Base-by-base conservation (phyloP, 2,329 filamentous ascomycete genomes). In the Epicoccum sorghinum region DNA sequence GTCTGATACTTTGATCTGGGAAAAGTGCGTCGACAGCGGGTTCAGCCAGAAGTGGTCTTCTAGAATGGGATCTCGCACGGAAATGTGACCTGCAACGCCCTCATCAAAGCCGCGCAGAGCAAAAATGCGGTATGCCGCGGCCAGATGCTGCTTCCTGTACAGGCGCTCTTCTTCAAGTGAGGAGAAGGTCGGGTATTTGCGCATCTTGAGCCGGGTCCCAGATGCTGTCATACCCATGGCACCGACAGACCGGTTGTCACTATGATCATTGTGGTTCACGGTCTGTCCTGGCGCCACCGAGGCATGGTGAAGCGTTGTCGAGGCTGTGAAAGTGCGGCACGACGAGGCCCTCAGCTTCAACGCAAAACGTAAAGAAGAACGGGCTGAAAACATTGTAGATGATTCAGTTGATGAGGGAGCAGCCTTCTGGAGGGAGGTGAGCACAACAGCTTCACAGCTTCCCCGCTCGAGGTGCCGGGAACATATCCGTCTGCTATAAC, bases 131-230 rank as follows among this genome's bases (percentile, higher is more conserved):
- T 74, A 81, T 6, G 77, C 79, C 7, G 75, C 78, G 0, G 77
- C 78, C 30, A 80, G 69, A 52, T 80, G 79, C 46, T 80, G 75
- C 60, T 79, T 78, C 37, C 76, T 67, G 54, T 78, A 80, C 29
- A 75, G 57, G 7, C 77, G 67, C 60, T 78, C 76, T 25, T 77
- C 72, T 53, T 78, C 74, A 5, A 74, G 67, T 1, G 58, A 70
- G 3, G 64, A 64, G 47, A 78, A 78, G 8, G 60, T 67, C 10
- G 74, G 74, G 61, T 82, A 82, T 30, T 75, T 71, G 24, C 79
- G 70, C 23, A 82, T 77, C 57, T 76, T 78, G 30, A 82, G 70
- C 8, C 73, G 72, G 57, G 75, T 76, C 18, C 80, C 80, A 1
- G 71, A 75, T 8, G 71, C 75, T 0, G 79, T 81, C 57, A 74